Evolutionary conservation across 2,329 filamentous ascomycete species (phyloP).

Genomic region (Pseudogymnoascus sp.): DNA sequence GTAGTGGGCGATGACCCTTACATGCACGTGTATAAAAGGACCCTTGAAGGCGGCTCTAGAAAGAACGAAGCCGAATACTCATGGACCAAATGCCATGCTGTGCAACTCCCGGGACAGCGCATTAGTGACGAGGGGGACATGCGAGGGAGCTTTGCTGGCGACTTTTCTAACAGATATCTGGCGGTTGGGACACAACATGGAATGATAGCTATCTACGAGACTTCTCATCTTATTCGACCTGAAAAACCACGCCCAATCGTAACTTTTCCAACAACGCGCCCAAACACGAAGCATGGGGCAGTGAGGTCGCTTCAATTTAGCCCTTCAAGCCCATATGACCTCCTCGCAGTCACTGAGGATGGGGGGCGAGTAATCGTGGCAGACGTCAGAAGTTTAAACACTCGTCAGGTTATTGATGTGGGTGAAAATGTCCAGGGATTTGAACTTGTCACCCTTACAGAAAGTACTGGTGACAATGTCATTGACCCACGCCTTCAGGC

Average conservation of each 20-base stretch:
- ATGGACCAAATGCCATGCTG: slow-evolving; percentile 43
- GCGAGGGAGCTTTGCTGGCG: slow-evolving; percentile 67
- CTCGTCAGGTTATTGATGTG: slow-evolving; percentile 60
- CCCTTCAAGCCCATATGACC: slow-evolving; percentile 72
- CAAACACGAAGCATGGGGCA: slow-evolving; percentile 62
- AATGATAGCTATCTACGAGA: slow-evolving; percentile 66
- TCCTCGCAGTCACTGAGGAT: slow-evolving; percentile 91
- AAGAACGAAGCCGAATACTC: slow-evolving; percentile 27
- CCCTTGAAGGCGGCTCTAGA: slow-evolving; percentile 16
- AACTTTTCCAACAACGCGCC: slow-evolving; percentile 68
- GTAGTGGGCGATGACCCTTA: slow-evolving; percentile 83
- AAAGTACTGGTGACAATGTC: slow-evolving; percentile 17
- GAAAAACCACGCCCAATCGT: slow-evolving; percentile 56
- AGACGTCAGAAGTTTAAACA: slow-evolving; percentile 60
- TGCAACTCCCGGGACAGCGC: slow-evolving; percentile 50
- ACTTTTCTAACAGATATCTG: slow-evolving; percentile 64
- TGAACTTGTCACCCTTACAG: slow-evolving; percentile 21
- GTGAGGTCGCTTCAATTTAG: slow-evolving; percentile 89
- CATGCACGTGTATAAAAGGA: slow-evolving; percentile 69
- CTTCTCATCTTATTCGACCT: slow-evolving; percentile 36
- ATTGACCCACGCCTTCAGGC: slow-evolving; percentile 23
- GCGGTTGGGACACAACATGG: slow-evolving; percentile 76
- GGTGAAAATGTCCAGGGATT: slow-evolving; percentile 47
- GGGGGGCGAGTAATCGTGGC: slow-evolving; percentile 66
- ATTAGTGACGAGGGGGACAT: slow-evolving; percentile 45